Evolutionary conservation across 495 filamentous ascomycete genomes (phyloP), one percentile per base, ranked within the genome.

Genomic region (Physcia stellaris): DNA sequence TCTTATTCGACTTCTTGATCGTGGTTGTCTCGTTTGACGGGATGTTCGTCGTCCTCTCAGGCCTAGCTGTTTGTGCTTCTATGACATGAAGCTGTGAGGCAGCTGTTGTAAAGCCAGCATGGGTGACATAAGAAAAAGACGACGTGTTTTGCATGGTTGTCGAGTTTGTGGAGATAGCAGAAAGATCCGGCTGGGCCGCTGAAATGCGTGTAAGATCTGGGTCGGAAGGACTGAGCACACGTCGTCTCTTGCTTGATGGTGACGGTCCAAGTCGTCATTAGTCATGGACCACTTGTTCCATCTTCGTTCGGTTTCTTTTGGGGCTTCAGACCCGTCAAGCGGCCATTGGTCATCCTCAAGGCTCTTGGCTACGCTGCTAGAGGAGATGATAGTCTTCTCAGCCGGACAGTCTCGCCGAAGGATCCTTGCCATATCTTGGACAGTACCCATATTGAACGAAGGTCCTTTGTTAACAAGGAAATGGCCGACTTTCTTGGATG

Each of bases 271-370:
- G 26, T 7, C 13, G 26, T 7, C 13, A 28, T 28, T 7, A 13
- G 9, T 7, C 13, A 7, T 28, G 7, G 9, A 28, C 13, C 54
- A 51, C 33, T 46, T 50, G 33, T 61, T 50, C 63, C 66, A 58
- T 46, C 45, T 49, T 24, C 48, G 47, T 33, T 57, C 42, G 45
- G 58, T 5, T 35, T 60, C 51, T 39, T 67, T 61, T 11, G 54
- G 43, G 16, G 59, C 52, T 38, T 71, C 64, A 32, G 69, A 64
- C 19, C 78, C 76, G 32, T 68, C 68, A 2, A 73, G 46, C 3
- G 79, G 75, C 64, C 74, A 84, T 20, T 65, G 56, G 42, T 83
- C 68, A 48, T 86, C 82, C 35, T 73, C 61, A 5, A 63, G 45
- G 22, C 67, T 73, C 26, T 56, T 48, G 4, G 77, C 49, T 3